Conservation (phyloP, 2,329 filamentous ascomycete species). For the Emmonsia crescens region DNA sequence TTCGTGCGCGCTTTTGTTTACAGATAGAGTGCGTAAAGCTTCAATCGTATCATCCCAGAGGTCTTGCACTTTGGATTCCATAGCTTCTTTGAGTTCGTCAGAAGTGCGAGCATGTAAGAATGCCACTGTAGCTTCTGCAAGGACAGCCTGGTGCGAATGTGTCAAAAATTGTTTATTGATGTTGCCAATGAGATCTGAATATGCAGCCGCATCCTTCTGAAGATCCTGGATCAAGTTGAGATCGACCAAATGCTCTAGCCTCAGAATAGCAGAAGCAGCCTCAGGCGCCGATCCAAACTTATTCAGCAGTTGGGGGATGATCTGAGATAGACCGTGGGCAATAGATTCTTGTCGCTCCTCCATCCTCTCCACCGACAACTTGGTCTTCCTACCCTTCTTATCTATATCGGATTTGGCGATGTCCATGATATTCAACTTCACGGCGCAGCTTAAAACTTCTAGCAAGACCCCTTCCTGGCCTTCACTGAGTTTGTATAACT, state of each 20-base stretch:
- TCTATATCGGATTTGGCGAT: constrained; percentile 51
- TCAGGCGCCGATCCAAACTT: constrained; percentile 87
- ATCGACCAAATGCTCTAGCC: constrained; percentile 76
- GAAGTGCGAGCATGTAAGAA: constrained; percentile 77
- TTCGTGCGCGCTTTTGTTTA: constrained; percentile 52
- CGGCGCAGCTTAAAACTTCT: constrained; percentile 73
- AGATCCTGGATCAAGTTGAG: constrained; percentile 81
- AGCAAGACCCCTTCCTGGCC: constrained; percentile 76
- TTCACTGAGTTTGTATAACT: constrained; percentile 59
- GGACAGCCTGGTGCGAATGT: constrained; percentile 77
- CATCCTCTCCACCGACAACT: constrained; percentile 50
- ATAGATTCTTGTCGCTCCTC: constrained; percentile 60
- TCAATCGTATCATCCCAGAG: constrained; percentile 79
- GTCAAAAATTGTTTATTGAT: constrained; percentile 88
- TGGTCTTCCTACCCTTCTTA: constrained; percentile 46
- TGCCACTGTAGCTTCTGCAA: constrained; percentile 71
- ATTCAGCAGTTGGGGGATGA: constrained; percentile 76
- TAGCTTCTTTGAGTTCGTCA: constrained; percentile 77
- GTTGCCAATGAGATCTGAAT: constrained; percentile 73
- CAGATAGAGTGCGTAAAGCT: constrained; percentile 59
- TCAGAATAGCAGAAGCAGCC: constrained; percentile 74
- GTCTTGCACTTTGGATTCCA: constrained; percentile 65
- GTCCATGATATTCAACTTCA: constrained; percentile 61
- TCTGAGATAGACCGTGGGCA: constrained; percentile 62
- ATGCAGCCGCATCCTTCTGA: constrained; percentile 72